Conservation (phyloP, 2,329 filamentous ascomycete genomes). For the Mycosphaerella sp. region DNA sequence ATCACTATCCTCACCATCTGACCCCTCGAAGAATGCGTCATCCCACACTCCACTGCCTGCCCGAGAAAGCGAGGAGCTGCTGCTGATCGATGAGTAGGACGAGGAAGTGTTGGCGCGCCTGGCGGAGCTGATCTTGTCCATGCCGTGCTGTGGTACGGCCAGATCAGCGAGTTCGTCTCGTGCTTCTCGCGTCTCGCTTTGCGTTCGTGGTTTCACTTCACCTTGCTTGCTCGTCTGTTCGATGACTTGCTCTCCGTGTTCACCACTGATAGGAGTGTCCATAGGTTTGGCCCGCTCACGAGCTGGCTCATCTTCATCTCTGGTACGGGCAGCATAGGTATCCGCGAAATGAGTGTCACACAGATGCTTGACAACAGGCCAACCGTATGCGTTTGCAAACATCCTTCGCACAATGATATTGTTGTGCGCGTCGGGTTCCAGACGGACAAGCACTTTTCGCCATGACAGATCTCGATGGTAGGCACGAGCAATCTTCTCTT, state of each 20-base stretch:
- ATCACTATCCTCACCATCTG: constrained; percentile 43
- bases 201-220: constrained; percentile 37
- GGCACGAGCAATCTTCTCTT: constrained; percentile 94
- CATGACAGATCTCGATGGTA: constrained; percentile 89
- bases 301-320: constrained; percentile 62
- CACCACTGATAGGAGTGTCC: constrained; percentile 51
- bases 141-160: constrained; percentile 31
- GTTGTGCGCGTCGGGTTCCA: constrained; percentile 97
- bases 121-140: constrained; percentile 23
- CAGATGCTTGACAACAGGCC: constrained; percentile 92
- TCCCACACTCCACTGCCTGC: constrained; percentile 45
- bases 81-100: constrained; percentile 10
- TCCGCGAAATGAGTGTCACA: constrained; percentile 93
- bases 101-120: constrained; percentile 12
- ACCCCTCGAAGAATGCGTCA: constrained; percentile 44
- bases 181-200: constrained; percentile 47
- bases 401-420: constrained; percentile 95
- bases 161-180: constrained; percentile 37
- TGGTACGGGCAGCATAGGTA: constrained; percentile 56
- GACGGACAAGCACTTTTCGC: constrained; percentile 91
- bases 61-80: constrained; percentile 24
- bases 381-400: constrained; percentile 96
- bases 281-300: constrained; percentile 60
- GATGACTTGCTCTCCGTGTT: constrained; percentile 31
- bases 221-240: constrained; percentile 36